phyloP scores from a whole-genome alignment of 1,284 basidiomycete genomes.

The Cryptococcus sp. region DNA sequence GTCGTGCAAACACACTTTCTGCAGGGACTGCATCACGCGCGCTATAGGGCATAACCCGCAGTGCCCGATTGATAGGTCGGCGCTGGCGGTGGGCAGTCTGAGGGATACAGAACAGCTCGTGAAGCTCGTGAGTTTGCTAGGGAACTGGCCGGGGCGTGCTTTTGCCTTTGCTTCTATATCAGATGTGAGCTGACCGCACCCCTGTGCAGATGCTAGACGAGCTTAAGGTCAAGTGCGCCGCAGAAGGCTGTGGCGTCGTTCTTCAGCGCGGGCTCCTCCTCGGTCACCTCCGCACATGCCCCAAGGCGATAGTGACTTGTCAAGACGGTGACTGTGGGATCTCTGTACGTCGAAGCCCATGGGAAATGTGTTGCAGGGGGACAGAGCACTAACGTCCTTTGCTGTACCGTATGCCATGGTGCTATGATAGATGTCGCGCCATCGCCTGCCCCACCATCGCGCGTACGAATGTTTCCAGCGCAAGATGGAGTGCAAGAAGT shows the following conservation, averaged over 20 bases:
- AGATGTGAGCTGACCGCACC: background rate
- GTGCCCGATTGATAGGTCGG: conserved; percentile 78
- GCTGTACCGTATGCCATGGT: background rate
- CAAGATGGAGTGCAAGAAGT: conserved; percentile 37
- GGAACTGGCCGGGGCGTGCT: background rate
- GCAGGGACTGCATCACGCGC: conserved; percentile 65
- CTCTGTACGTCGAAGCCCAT: conserved; percentile 49
- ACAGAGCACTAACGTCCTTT: conserved; percentile 48
- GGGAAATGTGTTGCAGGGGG: conserved; percentile 54
- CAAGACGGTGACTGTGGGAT: conserved; percentile 40
- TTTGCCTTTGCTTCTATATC: background rate
- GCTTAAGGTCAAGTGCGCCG: conserved; percentile 67
- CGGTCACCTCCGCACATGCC: conserved; percentile 64
- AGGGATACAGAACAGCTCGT: conserved; percentile 23
- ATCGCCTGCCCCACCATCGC: conserved; percentile 36
- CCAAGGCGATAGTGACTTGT: conserved; percentile 59
- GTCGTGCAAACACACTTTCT: conserved; percentile 79
- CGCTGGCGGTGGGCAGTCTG: conserved; percentile 49
- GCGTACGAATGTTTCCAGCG: conserved; percentile 45
- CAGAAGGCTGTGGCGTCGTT: conserved; percentile 56
- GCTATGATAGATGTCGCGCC: conserved; percentile 31
- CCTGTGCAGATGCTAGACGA: conserved; percentile 71
- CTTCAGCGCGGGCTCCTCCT: conserved; percentile 68
- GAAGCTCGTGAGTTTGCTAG: conserved; percentile 17
- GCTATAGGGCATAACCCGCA: conserved; percentile 56